These are phyloP conservation scores for Zelonia costaricensis DNA, from an alignment of 208 protist species.

Conservation along the genomic window DNA sequence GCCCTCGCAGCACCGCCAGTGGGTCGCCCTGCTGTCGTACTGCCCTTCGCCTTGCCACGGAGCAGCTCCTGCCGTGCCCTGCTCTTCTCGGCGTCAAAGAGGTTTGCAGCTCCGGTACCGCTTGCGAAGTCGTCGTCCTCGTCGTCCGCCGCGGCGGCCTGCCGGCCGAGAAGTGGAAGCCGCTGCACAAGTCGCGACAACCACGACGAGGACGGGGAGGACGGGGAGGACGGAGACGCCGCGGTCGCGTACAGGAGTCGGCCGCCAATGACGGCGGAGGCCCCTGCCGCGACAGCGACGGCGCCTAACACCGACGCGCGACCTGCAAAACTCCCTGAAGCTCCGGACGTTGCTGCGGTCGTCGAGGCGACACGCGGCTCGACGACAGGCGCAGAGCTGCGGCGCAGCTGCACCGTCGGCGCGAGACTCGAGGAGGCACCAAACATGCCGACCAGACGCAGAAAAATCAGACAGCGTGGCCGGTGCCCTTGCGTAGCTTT, in stretches of 20 bases:
- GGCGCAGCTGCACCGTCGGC: not conserved
- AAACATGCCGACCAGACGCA: no score
- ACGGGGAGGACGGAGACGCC: not conserved
- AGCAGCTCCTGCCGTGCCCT: conserved; percentile 16
- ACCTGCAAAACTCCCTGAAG: not conserved
- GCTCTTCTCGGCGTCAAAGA: conserved; percentile 28
- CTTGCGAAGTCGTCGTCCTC: conserved; percentile 57
- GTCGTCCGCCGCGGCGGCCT: conserved; percentile 22
- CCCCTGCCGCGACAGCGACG: conserved; percentile 10
- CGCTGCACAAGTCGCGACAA: conserved; percentile 4
- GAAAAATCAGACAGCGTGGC: no score
- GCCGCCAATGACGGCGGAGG: conserved; percentile 15
- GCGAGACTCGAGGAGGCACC: not conserved
- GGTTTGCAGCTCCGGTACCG: conserved; percentile 32
- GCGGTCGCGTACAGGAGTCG: conserved; percentile 7
- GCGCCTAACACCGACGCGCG: not conserved
- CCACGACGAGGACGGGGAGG: conserved; percentile 8
- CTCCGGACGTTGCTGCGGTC: not conserved
- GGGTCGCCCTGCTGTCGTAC: not conserved
- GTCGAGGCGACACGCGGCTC: no score
- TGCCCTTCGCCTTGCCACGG: not conserved
- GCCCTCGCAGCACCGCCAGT: not conserved
- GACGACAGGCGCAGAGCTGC: conserved; percentile 7
- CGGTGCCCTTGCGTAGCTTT: no score
- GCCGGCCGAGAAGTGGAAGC: not conserved